Evolutionary conservation across 495 filamentous ascomycete genomes (phyloP).

Genomic region (Peziza echinospora): DNA sequence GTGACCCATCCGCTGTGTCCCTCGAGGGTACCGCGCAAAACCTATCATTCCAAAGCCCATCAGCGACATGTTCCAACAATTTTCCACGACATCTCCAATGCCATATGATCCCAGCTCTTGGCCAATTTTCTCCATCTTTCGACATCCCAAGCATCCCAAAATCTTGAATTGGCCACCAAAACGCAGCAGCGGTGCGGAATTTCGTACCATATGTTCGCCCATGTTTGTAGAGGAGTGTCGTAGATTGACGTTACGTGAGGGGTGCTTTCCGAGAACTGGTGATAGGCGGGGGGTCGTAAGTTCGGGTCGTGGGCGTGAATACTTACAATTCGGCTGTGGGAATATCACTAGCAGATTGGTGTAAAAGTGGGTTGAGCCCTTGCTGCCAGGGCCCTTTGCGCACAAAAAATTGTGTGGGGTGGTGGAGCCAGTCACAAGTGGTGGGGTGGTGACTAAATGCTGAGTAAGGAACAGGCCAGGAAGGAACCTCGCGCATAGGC

Average conservation of each 20-base stretch:
- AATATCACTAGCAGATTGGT: neutral
- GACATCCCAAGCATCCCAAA: neutral
- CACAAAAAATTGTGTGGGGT: no score
- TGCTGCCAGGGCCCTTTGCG: no score
- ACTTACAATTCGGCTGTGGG: neutral
- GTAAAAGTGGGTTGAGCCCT: neutral
- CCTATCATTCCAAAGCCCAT: constrained; percentile 1
- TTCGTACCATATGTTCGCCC: constrained; percentile 1
- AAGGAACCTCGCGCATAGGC: no score
- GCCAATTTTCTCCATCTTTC: neutral
- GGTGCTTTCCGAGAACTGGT: neutral
- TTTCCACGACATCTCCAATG: constrained; percentile 5
- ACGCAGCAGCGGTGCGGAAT: neutral
- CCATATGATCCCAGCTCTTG: constrained; percentile 1
- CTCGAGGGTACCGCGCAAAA: constrained; percentile 20
- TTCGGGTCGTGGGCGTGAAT: no score
- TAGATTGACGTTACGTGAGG: neutral
- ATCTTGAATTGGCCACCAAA: neutral
- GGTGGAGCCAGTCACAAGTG: neutral
- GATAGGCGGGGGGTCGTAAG: neutral
- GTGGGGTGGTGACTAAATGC: no score
- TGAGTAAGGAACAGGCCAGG: no score
- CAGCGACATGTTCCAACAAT: constrained; percentile 16
- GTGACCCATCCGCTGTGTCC: constrained; percentile 47
- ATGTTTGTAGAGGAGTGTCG: neutral